These are phyloP conservation scores for Camellia granthamiana DNA, from an alignment of 148 eudicot genomes.

Conservation along the genomic window DNA sequence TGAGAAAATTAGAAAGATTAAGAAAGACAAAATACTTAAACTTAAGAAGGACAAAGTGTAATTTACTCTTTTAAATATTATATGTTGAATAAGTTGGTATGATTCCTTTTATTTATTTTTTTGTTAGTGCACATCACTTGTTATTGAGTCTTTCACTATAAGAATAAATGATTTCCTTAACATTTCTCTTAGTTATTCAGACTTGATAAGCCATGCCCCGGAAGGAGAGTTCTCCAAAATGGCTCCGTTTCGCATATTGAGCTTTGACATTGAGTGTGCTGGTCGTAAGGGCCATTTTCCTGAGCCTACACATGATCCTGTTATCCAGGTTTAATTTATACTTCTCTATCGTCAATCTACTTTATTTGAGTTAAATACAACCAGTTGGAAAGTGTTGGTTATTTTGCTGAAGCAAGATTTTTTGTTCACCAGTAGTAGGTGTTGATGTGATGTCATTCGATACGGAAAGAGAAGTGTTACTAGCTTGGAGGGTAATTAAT, in stretches of 20 bases:
- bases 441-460: constrained; percentile 98
- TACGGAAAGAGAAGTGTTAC: constrained; percentile 73
- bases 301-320: constrained; percentile 92
- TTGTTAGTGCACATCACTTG: too few relatives aligned
- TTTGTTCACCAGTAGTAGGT: constrained; percentile 81
- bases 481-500: constrained; percentile 92
- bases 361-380: neutral
- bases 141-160: neutral
- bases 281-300: constrained; percentile 98
- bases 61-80: too few relatives aligned
- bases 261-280: constrained; percentile 99
- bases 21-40: too few relatives aligned
- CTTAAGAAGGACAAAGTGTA: too few relatives aligned
- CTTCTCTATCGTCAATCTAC: neutral
- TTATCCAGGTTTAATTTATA: constrained; percentile 67
- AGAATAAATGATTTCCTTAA: constrained; percentile 26
- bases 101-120: too few relatives aligned
- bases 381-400: constrained; percentile 1
- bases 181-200: constrained; percentile 52
- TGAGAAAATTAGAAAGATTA: too few relatives aligned
- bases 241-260: constrained; percentile 96
- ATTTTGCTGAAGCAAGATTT: constrained; percentile 17
- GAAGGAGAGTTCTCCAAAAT: constrained; percentile 95
- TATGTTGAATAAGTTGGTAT: too few relatives aligned
- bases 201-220: constrained; percentile 84